A percentile compares a stretch with the other conserved stretches of the same genome.
Conservation (phyloP, 2,329 filamentous ascomycete species). For the Pochonia chlamydosporia region DNA sequence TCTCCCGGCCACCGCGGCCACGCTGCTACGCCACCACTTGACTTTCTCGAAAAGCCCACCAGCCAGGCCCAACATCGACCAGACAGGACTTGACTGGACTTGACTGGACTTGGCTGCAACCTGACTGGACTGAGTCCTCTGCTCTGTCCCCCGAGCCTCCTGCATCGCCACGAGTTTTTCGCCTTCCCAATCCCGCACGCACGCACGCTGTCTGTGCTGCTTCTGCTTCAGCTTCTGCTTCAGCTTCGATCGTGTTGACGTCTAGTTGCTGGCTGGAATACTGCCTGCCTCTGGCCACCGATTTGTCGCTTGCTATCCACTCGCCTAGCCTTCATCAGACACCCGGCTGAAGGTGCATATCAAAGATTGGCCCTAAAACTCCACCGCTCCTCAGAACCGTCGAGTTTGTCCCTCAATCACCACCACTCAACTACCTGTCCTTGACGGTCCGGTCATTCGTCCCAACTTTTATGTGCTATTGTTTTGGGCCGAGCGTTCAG, state of each 20-base stretch:
- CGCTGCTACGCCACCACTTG: constrained; percentile 12
- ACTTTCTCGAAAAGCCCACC: background rate
- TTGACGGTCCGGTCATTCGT: background rate
- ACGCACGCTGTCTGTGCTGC: too few species aligned
- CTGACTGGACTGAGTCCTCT: background rate
- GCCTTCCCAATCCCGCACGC: background rate
- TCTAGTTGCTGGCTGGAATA: constrained; percentile 1
- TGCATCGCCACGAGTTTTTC: background rate
- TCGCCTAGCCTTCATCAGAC: background rate
- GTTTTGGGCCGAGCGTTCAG: background rate
- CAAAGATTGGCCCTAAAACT: background rate
- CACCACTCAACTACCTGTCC: background rate
- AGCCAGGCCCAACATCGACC: too few species aligned
- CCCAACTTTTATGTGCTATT: background rate
- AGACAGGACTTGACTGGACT: too few species aligned
- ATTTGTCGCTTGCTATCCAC: background rate
- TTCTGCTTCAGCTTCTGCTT: too few species aligned
- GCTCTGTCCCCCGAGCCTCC: background rate
- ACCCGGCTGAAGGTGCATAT: background rate
- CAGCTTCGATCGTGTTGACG: background rate
- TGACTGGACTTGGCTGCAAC: background rate
- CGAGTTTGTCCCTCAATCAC: constrained; percentile 2
- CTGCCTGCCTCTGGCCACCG: background rate
- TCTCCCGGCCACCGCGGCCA: constrained; percentile 9
- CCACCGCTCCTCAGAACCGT: background rate